Conservation (phyloP, 805 yeast species). For the Blastobotrys chiropterorum region DNA sequence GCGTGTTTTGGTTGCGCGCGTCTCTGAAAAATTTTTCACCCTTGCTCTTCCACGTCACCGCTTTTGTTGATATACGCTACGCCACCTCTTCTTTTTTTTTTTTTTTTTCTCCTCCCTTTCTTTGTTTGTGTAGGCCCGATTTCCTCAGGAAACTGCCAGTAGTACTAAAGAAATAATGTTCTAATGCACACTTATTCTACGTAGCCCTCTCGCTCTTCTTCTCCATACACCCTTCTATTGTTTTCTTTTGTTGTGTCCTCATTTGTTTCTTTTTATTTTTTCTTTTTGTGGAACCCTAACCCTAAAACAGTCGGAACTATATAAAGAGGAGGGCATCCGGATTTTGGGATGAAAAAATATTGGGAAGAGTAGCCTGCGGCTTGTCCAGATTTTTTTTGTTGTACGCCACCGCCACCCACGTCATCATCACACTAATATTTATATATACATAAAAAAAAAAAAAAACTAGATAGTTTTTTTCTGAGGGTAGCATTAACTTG, state of each 20-base stretch:
- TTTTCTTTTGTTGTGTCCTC: not conserved
- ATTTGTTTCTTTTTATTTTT: too few species aligned
- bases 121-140: too few species aligned
- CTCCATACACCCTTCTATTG: too few species aligned
- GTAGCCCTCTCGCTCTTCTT: too few species aligned
- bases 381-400: not conserved
- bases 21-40: not conserved
- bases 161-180: too few species aligned
- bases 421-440: not conserved
- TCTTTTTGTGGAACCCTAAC: not conserved
- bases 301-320: not conserved
- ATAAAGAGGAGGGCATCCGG: not conserved
- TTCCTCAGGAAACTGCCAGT: too few species aligned
- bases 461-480: constrained; percentile 4
- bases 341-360: not conserved
- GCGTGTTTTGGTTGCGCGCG: not conserved
- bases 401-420: not conserved
- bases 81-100: not conserved
- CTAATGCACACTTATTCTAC: too few species aligned
- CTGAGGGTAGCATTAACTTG: constrained; percentile 26
- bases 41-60: not conserved
- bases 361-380: not conserved
- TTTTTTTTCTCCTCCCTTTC: too few species aligned
- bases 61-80: not conserved
- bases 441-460: not conserved